Base-by-base conservation (phyloP, 1,284 basidiomycete genomes). In the Apiotrichum brassicae region DNA sequence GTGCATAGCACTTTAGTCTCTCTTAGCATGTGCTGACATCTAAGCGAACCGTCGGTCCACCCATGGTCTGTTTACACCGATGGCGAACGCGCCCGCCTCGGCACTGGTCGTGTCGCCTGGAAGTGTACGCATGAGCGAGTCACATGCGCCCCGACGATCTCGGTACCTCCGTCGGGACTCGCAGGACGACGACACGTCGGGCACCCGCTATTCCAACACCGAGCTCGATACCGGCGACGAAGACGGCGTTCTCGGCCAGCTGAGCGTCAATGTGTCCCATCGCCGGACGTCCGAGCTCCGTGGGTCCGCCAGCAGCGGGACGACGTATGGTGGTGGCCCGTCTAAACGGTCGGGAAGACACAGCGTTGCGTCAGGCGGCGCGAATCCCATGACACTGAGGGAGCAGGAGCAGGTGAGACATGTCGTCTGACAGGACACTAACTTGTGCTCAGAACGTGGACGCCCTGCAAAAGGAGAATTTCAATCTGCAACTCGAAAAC, bases 381-480 rank as follows among this genome's bases (percentile, higher is more conserved):
- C 65, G 50, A 54, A 62, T 63, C 19, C 53, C 40, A 62, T 94
- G 59, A 93, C 91, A 0, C 77, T 97, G 14, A 79, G 90, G 9
- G 92, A 95, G 69, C 92, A 97, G 70, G 91, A 95, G 74, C 92
- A 95, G 81, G 91, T 90, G 62, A 50, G 79, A 11, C 33, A 34
- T 34, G 8, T 34, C 33, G 12, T 34, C 13, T 18, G 12, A 3
- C 4, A 20, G 3, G 13, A 23, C 3, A 40, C 40, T 57, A 28
- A 54, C 39, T 6, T 7, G n/a, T 4, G n/a, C n/a, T n/a, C 61
- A 94, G 90, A 86, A 92, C 68, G 88, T 94, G 65, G 89, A 95
- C 73, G 84, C 84, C 56, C 79, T 92, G 61, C 93, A 93, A 77
- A 93, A 92, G 70, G 90, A 95, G 70, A 91, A 93, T 76, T 94